These are phyloP conservation scores for Chlorophyllum brunneum DNA, from an alignment of 768 basidiomycete genomes.

Conservation along the genomic window DNA sequence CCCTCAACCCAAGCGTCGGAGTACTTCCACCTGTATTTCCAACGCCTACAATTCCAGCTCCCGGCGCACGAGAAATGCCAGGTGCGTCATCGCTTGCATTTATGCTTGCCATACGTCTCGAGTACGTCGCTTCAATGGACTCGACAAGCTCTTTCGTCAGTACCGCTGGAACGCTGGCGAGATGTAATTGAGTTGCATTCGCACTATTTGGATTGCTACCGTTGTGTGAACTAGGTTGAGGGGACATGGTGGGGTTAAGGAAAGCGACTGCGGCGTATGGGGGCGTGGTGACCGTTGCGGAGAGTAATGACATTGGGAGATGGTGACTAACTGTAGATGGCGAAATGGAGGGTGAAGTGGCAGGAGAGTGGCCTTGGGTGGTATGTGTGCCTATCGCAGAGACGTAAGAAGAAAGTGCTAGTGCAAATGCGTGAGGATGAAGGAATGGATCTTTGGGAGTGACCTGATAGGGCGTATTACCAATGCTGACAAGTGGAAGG, in stretches of 20 bases:
- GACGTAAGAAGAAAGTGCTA: conserved; percentile 40
- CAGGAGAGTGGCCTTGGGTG: conserved; percentile 20
- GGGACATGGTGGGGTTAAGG: background rate
- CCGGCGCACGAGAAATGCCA: background rate
- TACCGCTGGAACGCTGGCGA: conserved; percentile 16
- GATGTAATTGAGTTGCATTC: conserved; percentile 16
- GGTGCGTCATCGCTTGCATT: background rate
- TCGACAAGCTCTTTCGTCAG: conserved; percentile 46
- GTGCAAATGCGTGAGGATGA: conserved; percentile 55
- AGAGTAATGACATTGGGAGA: conserved; percentile 17
- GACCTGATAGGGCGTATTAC: conserved; percentile 17
- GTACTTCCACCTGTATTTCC: background rate
- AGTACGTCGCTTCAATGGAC: conserved; percentile 44
- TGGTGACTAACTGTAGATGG: background rate
- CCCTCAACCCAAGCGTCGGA: background rate
- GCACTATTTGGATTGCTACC: conserved; percentile 13
- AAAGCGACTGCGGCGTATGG: conserved; percentile 15
- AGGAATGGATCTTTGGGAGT: conserved; percentile 80
- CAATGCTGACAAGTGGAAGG: background rate
- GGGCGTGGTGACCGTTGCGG: conserved; percentile 16
- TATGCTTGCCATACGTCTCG: conserved; percentile 21
- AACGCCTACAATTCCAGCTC: background rate
- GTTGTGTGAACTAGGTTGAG: conserved; percentile 14
- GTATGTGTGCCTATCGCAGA: conserved; percentile 20
- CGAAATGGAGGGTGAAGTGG: conserved; percentile 18